These are phyloP conservation scores for Dispira parvispora DNA, from an alignment of 192 early-diverging fungal species.

Conservation along the genomic window DNA sequence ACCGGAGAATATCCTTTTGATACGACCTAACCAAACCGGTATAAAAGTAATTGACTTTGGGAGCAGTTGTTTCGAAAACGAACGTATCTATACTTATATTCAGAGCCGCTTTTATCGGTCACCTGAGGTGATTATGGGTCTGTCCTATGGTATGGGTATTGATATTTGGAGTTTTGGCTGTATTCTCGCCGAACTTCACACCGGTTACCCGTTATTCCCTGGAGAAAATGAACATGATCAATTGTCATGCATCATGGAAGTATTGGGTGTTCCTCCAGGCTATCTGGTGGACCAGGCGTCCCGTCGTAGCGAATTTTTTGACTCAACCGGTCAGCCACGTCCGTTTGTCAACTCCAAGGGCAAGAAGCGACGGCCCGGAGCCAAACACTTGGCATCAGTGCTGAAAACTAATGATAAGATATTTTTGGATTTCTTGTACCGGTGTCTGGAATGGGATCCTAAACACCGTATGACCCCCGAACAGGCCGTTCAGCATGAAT, in stretches of 20 bases:
- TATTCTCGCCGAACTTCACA: slow-evolving; percentile 81
- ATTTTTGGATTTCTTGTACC: slow-evolving; percentile 75
- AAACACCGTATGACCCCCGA: slow-evolving; percentile 67
- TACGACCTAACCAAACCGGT: slow-evolving; percentile 33
- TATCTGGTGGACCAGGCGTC: slow-evolving; percentile 60
- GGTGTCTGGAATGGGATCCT: slow-evolving; percentile 82
- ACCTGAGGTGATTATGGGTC: slow-evolving; percentile 90
- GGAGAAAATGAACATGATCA: slow-evolving; percentile 98
- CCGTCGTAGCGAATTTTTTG: slow-evolving; percentile 78
- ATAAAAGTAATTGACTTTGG: slow-evolving; percentile 99
- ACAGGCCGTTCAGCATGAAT: slow-evolving; percentile 73
- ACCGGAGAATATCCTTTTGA: slow-evolving; percentile 84
- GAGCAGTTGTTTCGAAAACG: slow-evolving; percentile 79
- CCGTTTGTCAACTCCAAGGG: slow-evolving; percentile 69
- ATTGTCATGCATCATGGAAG: slow-evolving; percentile 87
- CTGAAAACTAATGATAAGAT: slow-evolving; percentile 55
- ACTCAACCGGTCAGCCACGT: slow-evolving; percentile 18
- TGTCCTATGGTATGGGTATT: slow-evolving; percentile 76
- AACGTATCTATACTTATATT: slow-evolving; percentile 95
- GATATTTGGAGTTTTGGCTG: slow-evolving; percentile 98
- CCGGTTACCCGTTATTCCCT: slow-evolving; percentile 85
- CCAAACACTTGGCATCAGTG: slow-evolving; percentile 55
- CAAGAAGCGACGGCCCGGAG: slow-evolving; percentile 61
- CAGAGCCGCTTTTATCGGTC: slow-evolving; percentile 93
- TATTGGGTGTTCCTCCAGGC: slow-evolving; percentile 60